phyloP scores from a whole-genome alignment of 208 protist genomes.

The Crithidia fasciculata region DNA sequence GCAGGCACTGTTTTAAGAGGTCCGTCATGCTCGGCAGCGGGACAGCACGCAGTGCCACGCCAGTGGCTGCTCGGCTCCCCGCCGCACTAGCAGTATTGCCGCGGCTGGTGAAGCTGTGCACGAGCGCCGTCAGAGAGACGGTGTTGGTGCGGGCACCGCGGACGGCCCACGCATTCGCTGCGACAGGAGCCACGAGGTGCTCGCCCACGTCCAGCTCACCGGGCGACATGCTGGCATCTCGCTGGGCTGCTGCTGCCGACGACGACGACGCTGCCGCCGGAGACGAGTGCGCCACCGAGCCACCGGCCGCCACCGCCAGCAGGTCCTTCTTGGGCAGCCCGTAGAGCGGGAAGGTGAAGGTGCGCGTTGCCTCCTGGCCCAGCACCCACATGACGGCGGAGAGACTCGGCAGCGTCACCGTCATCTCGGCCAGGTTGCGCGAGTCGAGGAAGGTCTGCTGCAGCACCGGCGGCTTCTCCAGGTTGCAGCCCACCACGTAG shows the following conservation, averaged over 20 bases:
- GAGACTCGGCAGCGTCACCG: conserved; percentile 59
- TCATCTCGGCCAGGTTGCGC: conserved; percentile 45
- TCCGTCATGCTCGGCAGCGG: conserved; percentile 31
- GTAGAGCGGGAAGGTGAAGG: conserved; percentile 58
- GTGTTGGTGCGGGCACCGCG: conserved; percentile 32
- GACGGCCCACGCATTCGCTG: conserved; percentile 51
- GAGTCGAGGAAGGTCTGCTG: conserved; percentile 78
- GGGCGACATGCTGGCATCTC: neutral
- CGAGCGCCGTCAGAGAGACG: conserved; percentile 19
- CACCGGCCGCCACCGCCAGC: conserved; percentile 32
- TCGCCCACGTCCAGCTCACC: conserved; percentile 61
- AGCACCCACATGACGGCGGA: conserved; percentile 81
- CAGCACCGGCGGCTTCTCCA: conserved; percentile 34
- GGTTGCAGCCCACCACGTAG: conserved; percentile 83
- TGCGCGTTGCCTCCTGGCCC: conserved; percentile 35
- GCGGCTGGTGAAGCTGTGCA: conserved; percentile 1
- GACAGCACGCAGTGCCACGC: conserved; percentile 2
- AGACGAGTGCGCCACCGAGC: neutral
- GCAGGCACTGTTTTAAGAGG: conserved; percentile 29
- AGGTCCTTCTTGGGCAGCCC: conserved; percentile 51
- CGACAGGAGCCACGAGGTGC: conserved; percentile 42
- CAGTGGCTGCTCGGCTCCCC: neutral
- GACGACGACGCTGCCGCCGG: neutral
- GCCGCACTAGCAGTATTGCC: neutral
- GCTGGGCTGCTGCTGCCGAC: neutral